Conservation (phyloP, 495 filamentous ascomycete genomes). For the Astrothelium subdiscretum region DNA sequence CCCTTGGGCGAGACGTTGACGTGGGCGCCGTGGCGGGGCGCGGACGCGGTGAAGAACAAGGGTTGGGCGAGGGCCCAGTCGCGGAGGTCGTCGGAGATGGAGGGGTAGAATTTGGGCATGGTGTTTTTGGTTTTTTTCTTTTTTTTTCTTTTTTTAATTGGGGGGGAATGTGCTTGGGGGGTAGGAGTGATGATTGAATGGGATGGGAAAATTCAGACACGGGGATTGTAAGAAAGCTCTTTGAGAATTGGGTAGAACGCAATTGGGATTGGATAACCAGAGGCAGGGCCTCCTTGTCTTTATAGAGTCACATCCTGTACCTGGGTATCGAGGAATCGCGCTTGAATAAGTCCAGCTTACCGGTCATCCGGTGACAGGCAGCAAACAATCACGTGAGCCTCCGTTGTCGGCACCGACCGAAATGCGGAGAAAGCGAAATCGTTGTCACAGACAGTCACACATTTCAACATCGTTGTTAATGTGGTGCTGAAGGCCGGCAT, state of each 20-base stretch:
- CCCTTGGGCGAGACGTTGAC: constrained; percentile 61
- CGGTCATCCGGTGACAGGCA: background rate
- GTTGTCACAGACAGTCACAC: no score
- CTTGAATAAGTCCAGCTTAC: background rate
- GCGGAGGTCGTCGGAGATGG: constrained; percentile 42
- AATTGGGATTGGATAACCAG: background rate
- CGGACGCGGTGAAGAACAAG: constrained; percentile 58
- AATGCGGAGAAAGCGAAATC: no score
- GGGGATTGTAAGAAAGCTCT: background rate
- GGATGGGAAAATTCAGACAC: no score
- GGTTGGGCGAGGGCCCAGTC: constrained; percentile 51
- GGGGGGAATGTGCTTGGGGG: background rate
- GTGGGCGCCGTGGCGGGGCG: constrained; percentile 46
- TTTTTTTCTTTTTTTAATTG: background rate
- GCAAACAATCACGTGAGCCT: background rate
- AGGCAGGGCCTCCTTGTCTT: background rate
- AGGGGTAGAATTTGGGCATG: constrained; percentile 56
- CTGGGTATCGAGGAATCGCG: background rate
- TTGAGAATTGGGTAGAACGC: background rate
- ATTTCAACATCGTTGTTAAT: background rate
- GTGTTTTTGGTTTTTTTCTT: constrained; percentile 4
- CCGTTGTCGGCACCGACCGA: background rate
- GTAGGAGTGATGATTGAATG: background rate
- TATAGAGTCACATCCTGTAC: background rate
- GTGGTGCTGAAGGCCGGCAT: background rate